Evolutionary conservation across 306 rosid genomes (phyloP).

Genomic region (Prunus fruticosa): DNA sequence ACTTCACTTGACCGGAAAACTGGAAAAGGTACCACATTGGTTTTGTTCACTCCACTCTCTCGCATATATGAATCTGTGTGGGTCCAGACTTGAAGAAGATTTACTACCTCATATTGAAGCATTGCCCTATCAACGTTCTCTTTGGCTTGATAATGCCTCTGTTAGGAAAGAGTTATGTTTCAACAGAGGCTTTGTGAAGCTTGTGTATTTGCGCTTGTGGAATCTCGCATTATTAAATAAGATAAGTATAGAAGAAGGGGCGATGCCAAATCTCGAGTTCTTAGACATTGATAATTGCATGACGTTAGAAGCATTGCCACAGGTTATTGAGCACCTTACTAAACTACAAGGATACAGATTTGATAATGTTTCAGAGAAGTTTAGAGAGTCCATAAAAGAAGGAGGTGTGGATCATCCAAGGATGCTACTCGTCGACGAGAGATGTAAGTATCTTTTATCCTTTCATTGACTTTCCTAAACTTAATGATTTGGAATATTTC

Average conservation of each 20-base stretch:
- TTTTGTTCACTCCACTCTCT: neutral
- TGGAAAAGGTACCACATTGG: neutral
- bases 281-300: neutral
- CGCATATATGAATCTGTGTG: neutral
- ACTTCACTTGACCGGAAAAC: neutral
- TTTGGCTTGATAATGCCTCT: neutral
- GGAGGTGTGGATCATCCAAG: neutral
- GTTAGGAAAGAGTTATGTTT: neutral
- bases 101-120: neutral
- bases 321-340: conserved; percentile 5
- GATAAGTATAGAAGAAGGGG: neutral
- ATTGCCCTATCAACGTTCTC: neutral
- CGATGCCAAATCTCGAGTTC: neutral
- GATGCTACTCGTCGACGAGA: neutral
- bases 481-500: too few relatives aligned
- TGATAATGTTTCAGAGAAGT: neutral
- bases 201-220: neutral
- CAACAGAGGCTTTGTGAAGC: neutral
- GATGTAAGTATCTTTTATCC: neutral
- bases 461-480: too few relatives aligned
- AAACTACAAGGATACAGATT: neutral
- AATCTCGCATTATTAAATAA: neutral
- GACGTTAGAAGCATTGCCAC: neutral
- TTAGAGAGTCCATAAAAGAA: neutral
- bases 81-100: neutral